Evolutionary conservation across 345 rosid genomes (phyloP), one percentile per base, ranked within the genome.

Genomic region (Erysimum cheiranthoides): DNA sequence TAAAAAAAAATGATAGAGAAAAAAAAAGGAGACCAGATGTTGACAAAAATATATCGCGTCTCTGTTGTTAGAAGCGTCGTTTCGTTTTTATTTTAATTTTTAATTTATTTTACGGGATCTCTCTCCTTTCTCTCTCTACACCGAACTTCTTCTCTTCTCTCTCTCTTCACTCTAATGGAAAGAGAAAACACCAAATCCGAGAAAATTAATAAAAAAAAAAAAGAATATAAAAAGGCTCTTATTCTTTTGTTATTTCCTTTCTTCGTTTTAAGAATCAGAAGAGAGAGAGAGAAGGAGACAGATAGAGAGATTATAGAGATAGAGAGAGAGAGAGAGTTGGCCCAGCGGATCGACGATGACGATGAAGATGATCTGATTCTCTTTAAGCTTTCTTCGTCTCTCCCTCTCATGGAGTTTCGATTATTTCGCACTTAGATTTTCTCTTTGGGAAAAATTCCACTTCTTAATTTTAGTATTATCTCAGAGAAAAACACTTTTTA

Each of bases 1-100:
- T n/a, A n/a, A 60, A 60, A 32, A 90, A 88, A 76, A 16, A 71
- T 43, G 66, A 59, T 58, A 71, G n/a, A 46, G 30, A 8, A 18
- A 39, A 36, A 38, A 12, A 7, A 54, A 34, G 2, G 87, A 89
- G 97, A 91, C 89, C 86, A 89, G 90, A 89, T 88, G 86, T 88
- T 88, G 98, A 93, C 98, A 91, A 93, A 43, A 87, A 67, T 38
- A 49, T 38, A 87, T 90, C 85, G 80, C 84, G 92, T 86, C 90
- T 86, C 85, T 91, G 91, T 91, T 91, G 88, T 82, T 80, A 79
- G 86, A 88, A 92, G 89, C 87, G 85, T 84, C 85, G 81, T 90
- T 86, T 85, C 40, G 4, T 11, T 1, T 53, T 27, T 12, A 66
- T 9, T 27, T 73, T 43, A 1, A 1, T 47, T 4, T 4, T 27